phyloP scores from a whole-genome alignment of 495 filamentous ascomycete genomes.

The Bombardia bombarda region DNA sequence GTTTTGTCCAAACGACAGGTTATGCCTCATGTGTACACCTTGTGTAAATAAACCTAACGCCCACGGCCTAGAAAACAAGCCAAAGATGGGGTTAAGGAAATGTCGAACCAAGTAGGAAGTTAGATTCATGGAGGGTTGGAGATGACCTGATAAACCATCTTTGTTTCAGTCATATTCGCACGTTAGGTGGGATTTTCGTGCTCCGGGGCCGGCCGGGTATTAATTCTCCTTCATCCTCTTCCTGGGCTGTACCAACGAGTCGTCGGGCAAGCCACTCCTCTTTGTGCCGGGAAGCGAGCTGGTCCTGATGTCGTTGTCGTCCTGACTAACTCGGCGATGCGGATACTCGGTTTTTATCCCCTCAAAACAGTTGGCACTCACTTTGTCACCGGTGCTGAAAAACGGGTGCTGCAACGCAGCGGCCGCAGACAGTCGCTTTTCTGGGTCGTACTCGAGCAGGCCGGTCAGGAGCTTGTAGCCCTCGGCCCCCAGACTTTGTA shows the following conservation, averaged over 20 bases:
- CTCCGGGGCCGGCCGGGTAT: too few relatives aligned
- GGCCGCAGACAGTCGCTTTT: constrained; percentile 75
- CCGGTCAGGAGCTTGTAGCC: constrained; percentile 74
- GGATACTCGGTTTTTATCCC: constrained; percentile 83
- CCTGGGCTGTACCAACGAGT: constrained; percentile 56
- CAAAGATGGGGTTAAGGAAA: too few relatives aligned
- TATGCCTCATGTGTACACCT: too few relatives aligned
- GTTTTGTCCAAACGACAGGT: too few relatives aligned
- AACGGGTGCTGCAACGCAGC: constrained; percentile 83
- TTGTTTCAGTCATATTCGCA: too few relatives aligned
- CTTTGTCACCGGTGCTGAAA: constrained; percentile 59
- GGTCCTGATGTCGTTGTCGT: constrained; percentile 88
- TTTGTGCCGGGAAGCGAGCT: constrained; percentile 89
- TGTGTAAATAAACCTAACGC: too few relatives aligned
- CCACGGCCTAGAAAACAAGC: too few relatives aligned
- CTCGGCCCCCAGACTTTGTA: constrained; percentile 55
- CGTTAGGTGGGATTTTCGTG: too few relatives aligned
- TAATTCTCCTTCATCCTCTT: constrained; percentile 62
- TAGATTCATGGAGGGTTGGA: too few relatives aligned
- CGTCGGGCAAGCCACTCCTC: constrained; percentile 78
- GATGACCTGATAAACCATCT: too few relatives aligned
- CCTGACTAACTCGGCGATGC: constrained; percentile 77
- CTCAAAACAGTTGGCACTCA: constrained; percentile 80
- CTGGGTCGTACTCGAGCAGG: constrained; percentile 88
- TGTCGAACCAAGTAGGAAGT: too few relatives aligned